These are phyloP conservation scores for Golubevia sp. DNA, from an alignment of 1,284 basidiomycete genomes.

Conservation along the genomic window DNA sequence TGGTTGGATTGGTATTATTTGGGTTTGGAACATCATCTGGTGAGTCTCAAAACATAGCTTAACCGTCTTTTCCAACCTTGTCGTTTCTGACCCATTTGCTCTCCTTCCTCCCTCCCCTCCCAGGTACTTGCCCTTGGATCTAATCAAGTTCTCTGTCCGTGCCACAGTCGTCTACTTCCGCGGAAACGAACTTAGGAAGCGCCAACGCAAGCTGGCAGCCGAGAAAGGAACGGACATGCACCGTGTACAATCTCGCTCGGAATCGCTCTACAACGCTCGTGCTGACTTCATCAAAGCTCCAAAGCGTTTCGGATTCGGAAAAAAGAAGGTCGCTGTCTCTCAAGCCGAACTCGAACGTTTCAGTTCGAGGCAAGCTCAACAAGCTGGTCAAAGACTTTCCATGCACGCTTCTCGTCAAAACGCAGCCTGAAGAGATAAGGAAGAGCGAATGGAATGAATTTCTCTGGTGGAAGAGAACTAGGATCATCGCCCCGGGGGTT, in stretches of 20 bases:
- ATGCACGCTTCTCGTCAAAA: too few species aligned
- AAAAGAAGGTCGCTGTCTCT: neutral
- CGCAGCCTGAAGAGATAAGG: too few species aligned
- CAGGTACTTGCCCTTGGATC: neutral
- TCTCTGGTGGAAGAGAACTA: too few species aligned
- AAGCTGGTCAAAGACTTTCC: neutral
- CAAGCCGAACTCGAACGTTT: neutral
- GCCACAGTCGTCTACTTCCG: neutral
- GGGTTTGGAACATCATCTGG: neutral
- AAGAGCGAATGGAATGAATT: too few species aligned
- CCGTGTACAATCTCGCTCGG: neutral
- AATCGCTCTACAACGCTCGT: neutral
- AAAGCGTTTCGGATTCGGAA: neutral
- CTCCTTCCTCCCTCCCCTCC: neutral
- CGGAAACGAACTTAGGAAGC: neutral
- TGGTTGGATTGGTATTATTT: neutral
- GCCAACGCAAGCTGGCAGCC: neutral
- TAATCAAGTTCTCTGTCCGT: neutral
- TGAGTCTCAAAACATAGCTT: neutral
- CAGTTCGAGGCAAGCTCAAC: neutral
- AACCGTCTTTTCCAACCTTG: neutral
- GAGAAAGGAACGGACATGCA: neutral
- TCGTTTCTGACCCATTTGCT: too few species aligned
- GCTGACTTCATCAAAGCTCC: neutral
- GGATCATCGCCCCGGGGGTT: too few species aligned